Base-by-base conservation (phyloP, 177 flowering plant species). In the Vitis hybrid region DNA sequence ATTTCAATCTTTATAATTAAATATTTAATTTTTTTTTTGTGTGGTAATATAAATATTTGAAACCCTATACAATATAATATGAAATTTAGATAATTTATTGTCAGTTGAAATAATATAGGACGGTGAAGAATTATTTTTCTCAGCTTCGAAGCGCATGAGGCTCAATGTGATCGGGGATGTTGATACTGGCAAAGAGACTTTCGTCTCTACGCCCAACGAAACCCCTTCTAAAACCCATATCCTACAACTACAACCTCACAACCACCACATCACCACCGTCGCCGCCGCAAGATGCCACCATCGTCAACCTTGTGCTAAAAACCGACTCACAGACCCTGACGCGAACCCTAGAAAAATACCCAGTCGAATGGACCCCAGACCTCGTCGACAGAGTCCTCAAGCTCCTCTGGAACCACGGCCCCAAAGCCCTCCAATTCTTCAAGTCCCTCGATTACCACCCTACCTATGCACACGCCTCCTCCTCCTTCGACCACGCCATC, bases 361-460 rank as follows among this genome's bases (percentile, higher is more conserved):
- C 57, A 4, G 57, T 80, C 63, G 69, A 73, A 50, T 89, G 91
- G 91, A 84, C 91, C 0, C 86, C 91, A 1, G 60, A 73, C 48
- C 75, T 94, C 0, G 97, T 90, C 58, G 71, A 88, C 74, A 65
- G 65, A 62, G 67, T 82, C 63, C 84, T 94, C 75, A 92, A 92
- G 68, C 89, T 84, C 67, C 87, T 94, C 15, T 92, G 97, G 97
- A 88, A 91, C 83, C 87, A 91, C 55, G 97, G 90, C 41, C 92
- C 94, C 69, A 91, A 91, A 79, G 95, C 97, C 70, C 84, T 93
- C 58, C 78, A 78, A 11, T 88, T 94, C 81, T 94, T 92, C 91
- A 58, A 73, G 65, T 50, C 61, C 75, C 85, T 91, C 48, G 81
- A 76, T 71, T 69, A 60, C 75, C 90, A 80, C 72, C 90, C 80